Evolutionary conservation across 495 filamentous ascomycete genomes (phyloP).

Genomic region (Penicillium cataractarum): DNA sequence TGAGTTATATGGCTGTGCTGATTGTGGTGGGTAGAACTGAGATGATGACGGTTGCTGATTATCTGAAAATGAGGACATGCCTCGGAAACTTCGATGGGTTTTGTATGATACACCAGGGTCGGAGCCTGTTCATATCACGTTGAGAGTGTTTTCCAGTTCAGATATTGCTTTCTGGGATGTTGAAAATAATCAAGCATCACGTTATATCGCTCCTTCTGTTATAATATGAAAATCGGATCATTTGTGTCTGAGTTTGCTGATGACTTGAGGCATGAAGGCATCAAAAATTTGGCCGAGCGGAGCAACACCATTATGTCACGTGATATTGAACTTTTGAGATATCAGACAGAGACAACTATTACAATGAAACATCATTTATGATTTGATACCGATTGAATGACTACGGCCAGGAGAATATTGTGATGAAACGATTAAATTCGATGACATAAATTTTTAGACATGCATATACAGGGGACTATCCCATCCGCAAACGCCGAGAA

Average conservation of each 20-base stretch:
- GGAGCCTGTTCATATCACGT: slow-evolving; percentile 15
- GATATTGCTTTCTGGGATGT: background rate
- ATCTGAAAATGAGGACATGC: slow-evolving; percentile 42
- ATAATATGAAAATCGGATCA: background rate
- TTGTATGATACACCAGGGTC: background rate
- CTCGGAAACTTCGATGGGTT: slow-evolving; percentile 18
- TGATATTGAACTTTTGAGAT: slow-evolving; percentile 1
- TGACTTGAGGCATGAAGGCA: background rate
- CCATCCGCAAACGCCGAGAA: slow-evolving; percentile 29
- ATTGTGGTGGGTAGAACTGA: slow-evolving; percentile 36
- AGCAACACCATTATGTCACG: slow-evolving; percentile 12
- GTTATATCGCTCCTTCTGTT: background rate
- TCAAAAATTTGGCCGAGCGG: slow-evolving; percentile 23
- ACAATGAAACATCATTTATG: too few relatives aligned
- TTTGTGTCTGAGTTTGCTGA: background rate
- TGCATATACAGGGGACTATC: slow-evolving; percentile 35
- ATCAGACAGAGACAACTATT: background rate
- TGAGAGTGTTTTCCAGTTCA: background rate
- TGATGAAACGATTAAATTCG: slow-evolving; percentile 20
- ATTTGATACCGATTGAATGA: too few relatives aligned
- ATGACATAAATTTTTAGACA: slow-evolving; percentile 29
- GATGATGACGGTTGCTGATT: slow-evolving; percentile 24
- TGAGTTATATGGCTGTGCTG: slow-evolving; percentile 40
- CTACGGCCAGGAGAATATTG: background rate
- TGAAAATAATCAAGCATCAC: slow-evolving; percentile 15